Percentiles rank a stretch among this genome's conserved stretches.
Conservation (phyloP, 2,329 filamentous ascomycete genomes). For the Xylaria digitata region DNA sequence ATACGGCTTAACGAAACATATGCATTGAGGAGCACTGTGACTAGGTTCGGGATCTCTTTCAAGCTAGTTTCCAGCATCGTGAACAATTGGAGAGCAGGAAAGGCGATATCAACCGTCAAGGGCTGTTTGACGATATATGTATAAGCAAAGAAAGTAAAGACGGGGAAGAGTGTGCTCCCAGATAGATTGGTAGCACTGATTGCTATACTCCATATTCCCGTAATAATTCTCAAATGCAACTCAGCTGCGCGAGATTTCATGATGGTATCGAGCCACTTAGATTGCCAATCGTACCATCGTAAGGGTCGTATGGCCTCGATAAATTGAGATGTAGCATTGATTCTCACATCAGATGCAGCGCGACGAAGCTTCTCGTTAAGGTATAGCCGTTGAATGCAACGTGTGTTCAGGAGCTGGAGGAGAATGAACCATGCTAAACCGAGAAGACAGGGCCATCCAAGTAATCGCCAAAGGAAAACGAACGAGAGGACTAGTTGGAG, state of each 20-base stretch:
- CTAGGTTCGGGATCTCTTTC: conserved; percentile 78
- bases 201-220: conserved; percentile 69
- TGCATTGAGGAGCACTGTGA: conserved; percentile 82
- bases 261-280: conserved; percentile 76
- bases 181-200: conserved; percentile 78
- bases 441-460: conserved; percentile 82
- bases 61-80: conserved; percentile 78
- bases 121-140: conserved; percentile 75
- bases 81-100: conserved; percentile 87
- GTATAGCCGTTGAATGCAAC: conserved; percentile 74
- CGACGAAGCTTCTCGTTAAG: conserved; percentile 77
- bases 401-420: conserved; percentile 75
- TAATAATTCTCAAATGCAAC: conserved; percentile 71
- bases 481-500: conserved; percentile 80
- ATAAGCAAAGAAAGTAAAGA: conserved; percentile 84
- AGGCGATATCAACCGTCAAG: conserved; percentile 83
- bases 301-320: conserved; percentile 86
- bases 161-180: conserved; percentile 79
- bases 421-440: conserved; percentile 76
- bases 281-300: conserved; percentile 86
- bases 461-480: conserved; percentile 78
- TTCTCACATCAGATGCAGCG: conserved; percentile 77
- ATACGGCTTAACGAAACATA: conserved; percentile 85
- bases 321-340: conserved; percentile 86
- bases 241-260: conserved; percentile 76